phyloP scores from a whole-genome alignment of 2,329 filamentous ascomycete genomes.

The Sporothrix globosa region DNA sequence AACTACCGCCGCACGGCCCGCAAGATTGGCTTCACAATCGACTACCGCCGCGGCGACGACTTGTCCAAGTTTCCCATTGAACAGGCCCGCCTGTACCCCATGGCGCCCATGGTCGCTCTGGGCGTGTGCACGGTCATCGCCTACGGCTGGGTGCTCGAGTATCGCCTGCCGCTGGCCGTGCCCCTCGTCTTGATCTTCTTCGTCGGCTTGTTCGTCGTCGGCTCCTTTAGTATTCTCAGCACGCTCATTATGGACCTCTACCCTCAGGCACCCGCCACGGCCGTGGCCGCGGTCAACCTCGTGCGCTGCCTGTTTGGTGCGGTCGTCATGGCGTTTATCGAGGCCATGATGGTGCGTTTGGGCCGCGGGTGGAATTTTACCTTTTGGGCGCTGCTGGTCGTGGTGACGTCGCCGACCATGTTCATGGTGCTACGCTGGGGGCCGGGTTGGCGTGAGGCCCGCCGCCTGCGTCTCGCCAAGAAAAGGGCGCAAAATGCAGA shows the following conservation, averaged over 20 bases:
- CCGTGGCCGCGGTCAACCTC: slow-evolving; percentile 66
- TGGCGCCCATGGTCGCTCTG: slow-evolving; percentile 58
- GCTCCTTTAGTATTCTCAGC: slow-evolving; percentile 65
- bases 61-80: slow-evolving; percentile 59
- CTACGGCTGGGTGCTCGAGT: slow-evolving; percentile 58
- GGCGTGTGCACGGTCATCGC: slow-evolving; percentile 57
- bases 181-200: slow-evolving; percentile 61
- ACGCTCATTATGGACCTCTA: slow-evolving; percentile 67
- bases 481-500: slow-evolving; percentile 42
- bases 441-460: slow-evolving; percentile 52
- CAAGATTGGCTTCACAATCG: slow-evolving; percentile 63
- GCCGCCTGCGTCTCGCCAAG: slow-evolving; percentile 42
- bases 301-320: slow-evolving; percentile 65
- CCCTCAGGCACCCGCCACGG: slow-evolving; percentile 62
- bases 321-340: slow-evolving; percentile 60
- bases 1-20: slow-evolving; percentile 72
- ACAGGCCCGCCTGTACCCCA: slow-evolving; percentile 56
- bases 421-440: slow-evolving; percentile 56
- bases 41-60: slow-evolving; percentile 59
- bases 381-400: slow-evolving; percentile 57
- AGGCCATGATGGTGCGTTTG: slow-evolving; percentile 60
- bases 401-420: slow-evolving; percentile 54
- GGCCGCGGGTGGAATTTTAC: slow-evolving; percentile 67
- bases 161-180: slow-evolving; percentile 52
- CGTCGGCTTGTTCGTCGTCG: slow-evolving; percentile 61